Base-by-base conservation (phyloP, 2,329 filamentous ascomycete genomes). In the Verticillium nonalfalfae region DNA sequence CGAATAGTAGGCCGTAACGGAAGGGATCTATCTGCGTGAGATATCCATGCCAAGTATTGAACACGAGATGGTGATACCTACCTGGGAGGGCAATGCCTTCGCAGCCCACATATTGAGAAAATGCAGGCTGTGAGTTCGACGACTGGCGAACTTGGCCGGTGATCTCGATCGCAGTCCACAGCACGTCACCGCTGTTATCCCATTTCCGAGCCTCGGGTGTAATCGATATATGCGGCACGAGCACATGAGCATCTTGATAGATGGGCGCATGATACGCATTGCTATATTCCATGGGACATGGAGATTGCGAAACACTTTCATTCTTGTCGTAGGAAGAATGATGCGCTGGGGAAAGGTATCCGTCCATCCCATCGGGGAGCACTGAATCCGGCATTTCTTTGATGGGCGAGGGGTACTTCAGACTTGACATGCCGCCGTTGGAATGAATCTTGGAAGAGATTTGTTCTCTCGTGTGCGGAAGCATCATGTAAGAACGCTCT, bases 121-220 rank as follows among this genome's bases (percentile, higher is more conserved):
- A 52, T 4, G n/a, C 45, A 52, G 45, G 45, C 45, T 52, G 45
- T 9, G 45, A 52, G 45, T 52, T 52, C 9, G 45, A 52, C 5
- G 56, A 40, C 7, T 66, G 68, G 57, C 70, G 75, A 5, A 79
- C 64, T 56, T 76, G 76, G 9, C 76, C 75, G 14, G 74, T 78
- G 40, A 85, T 66, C 68, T 84, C 78, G 58, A 85, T 73, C 3
- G 80, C 79, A 2, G 73, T 78, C 82, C 79, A 85, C n/a, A 83
- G 64, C 11, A 66, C 71, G 36, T 70, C 67, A 40, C 69, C 67
- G 3, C 69, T 72, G 40, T 73, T 69, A 6, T 73, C 69, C 1
- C 79, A 66, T 1, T 72, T 67, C 5, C 69, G 71, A 6, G 72
- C 68, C 57, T 81, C 79, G 1, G 80, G 74, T 0, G 74, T 80